Conservation (phyloP, 2,329 filamentous ascomycete genomes). For the Ophiostoma perfectum region DNA sequence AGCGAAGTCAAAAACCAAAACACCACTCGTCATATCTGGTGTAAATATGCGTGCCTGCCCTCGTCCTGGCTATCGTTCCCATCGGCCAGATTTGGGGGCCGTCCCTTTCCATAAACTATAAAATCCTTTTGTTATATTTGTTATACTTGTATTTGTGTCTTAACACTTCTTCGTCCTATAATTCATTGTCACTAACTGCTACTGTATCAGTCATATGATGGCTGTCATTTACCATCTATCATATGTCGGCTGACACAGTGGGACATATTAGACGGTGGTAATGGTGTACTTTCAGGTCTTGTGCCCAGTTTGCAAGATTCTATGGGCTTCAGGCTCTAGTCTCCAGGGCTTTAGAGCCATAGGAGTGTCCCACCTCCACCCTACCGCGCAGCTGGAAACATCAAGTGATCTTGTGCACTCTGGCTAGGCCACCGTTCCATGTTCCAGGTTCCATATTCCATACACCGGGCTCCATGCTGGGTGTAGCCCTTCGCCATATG, state of each 20-base stretch:
- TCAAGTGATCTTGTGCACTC: neutral
- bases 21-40: too few species aligned
- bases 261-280: neutral
- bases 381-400: constrained; percentile 1
- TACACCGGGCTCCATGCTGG: too few species aligned
- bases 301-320: neutral
- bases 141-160: too few species aligned
- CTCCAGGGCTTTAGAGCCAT: neutral
- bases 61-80: neutral
- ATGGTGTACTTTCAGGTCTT: neutral
- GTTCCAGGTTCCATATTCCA: too few species aligned
- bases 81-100: neutral
- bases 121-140: too few species aligned
- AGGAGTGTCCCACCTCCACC: neutral
- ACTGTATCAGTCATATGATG: neutral
- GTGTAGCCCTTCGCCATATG: too few species aligned
- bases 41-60: too few species aligned
- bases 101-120: neutral
- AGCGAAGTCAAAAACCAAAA: too few species aligned
- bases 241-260: neutral
- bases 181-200: neutral
- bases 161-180: too few species aligned
- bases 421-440: too few species aligned
- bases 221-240: neutral
- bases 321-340: neutral